Percentiles rank a stretch among this genome's conserved stretches.
Conservation (phyloP, 345 rosid genomes). For the Noccaea caerulescens region DNA sequence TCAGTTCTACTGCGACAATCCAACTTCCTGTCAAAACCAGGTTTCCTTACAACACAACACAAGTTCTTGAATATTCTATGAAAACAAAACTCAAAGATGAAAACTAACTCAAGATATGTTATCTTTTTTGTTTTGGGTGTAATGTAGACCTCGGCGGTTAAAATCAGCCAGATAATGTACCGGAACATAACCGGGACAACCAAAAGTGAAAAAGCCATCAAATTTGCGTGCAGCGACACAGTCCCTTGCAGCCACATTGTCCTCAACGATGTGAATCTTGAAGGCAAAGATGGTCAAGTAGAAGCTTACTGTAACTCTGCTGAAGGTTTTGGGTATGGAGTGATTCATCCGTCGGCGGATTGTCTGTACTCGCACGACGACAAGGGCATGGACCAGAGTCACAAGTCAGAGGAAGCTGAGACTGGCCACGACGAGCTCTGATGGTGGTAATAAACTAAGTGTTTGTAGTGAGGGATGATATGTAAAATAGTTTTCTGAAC, state of each 20-base stretch:
- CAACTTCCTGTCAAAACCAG: slow-evolving; percentile 79
- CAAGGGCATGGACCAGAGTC: slow-evolving; percentile 42
- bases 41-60: slow-evolving; percentile 41
- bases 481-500: slow-evolving; percentile 44
- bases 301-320: slow-evolving; percentile 97
- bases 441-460: slow-evolving; percentile 13
- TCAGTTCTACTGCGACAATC: slow-evolving; percentile 98
- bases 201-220: slow-evolving; percentile 78
- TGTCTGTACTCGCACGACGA: slow-evolving; percentile 84
- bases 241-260: slow-evolving; percentile 87
- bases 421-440: slow-evolving; percentile 44
- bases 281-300: slow-evolving; percentile 72
- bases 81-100: slow-evolving; percentile 19
- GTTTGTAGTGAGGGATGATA: slow-evolving; percentile 40
- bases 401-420: slow-evolving; percentile 28
- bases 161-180: slow-evolving; percentile 88
- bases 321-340: slow-evolving; percentile 77
- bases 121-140: neutral
- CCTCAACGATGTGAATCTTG: slow-evolving; percentile 76
- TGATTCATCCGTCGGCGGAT: slow-evolving; percentile 88
- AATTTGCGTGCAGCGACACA: slow-evolving; percentile 90
- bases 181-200: slow-evolving; percentile 87
- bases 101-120: slow-evolving; percentile 14
- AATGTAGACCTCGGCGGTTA: slow-evolving; percentile 78
- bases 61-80: slow-evolving; percentile 10